Evolutionary conservation across 75 land plant genomes (phyloP), one percentile per base, ranked within the genome.

Genomic region (Sequoiadendron giganteum): DNA sequence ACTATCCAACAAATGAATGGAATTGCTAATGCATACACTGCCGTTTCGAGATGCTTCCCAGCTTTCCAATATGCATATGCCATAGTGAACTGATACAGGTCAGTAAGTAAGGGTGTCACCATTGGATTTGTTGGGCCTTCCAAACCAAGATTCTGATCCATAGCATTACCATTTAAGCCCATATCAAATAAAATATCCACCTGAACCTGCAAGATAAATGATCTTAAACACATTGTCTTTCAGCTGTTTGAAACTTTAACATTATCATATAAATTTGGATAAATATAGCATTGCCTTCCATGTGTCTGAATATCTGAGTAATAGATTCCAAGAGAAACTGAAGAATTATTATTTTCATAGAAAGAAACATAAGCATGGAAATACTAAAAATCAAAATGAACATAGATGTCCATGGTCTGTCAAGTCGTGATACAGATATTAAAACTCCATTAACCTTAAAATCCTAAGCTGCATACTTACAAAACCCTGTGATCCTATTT

Each of bases 51-150:
- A 42, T 92, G 93, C 78, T 92, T 92, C 28, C 88, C 90, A 58
- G 93, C 93, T 85, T 92, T 92, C 93, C 93, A 92, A 52, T 92
- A 92, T 16, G 93, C 93, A 65, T 92, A 92, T 34, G 93, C 93
- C 93, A 92, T 92, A n/a, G 93, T 89, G 47, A 91, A 76, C 85
- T 92, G 93, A 85, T 92, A 92, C 89, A 92, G 84, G 77, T 92
- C 93, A 43, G 90, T 91, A 32, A 92, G 83, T 34, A 92, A 78
- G 16, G 93, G 78, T 36, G 93, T 70, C 73, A 92, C 92, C 92
- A 92, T 90, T 1, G 93, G 93, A 58, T 92, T 90, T 19, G 92
- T 92, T 15, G 92, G 91, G 32, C 86, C 87, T 28, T 86, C 87
- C 73, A 86, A 34, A 34, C 56, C 61, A 84, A 52, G 61, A 52